Evolutionary conservation across 768 basidiomycete species (phyloP), one percentile per base, ranked within the genome.

Genomic region (Dacryopinax spathularia): DNA sequence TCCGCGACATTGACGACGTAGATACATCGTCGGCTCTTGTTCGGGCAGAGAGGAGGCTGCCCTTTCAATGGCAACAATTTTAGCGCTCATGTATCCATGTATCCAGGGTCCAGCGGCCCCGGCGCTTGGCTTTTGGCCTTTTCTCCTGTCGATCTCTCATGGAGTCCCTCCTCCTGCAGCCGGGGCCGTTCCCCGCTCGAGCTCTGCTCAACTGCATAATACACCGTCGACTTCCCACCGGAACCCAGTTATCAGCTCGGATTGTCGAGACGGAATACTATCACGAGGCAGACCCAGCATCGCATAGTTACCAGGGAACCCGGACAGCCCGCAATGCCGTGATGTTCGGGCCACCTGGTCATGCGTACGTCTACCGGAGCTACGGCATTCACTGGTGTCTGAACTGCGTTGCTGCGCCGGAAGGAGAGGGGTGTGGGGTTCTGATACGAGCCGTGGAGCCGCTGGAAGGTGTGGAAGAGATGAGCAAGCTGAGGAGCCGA

Each of bases 251-350:
- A 15, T 10, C 48, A 10, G 48, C 48, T 31, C 48, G 48, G 25
- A 56, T 56, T 6, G 48, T 56, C 25, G 48, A 56, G 29, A 56
- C 48, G 29, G 48, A 56, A 18, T 56, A 56, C 48, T 56, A 56
- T 29, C 48, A 56, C 48, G 25, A 56, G 25, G 15, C 48, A 22
- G 48, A 56, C 48, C 48, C 48, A 10, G 48, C 48, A 3, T 25
- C 48, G 48, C 48, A 56, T 29, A 27, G 13, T 20, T 56, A 56
- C 25, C 48, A 22, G 15, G 48, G 48, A 22, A 56, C 13, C 3
- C 48, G 48, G 25, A 56, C 10, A 7, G 3, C 48, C 48, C 25
- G 25, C 5, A 56, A 56, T 31, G 29, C 25, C 48, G 48, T 56
- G 5, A 56, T 56, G 48, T 56, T 56, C 48, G 48, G 48, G 15